Evolutionary conservation across 805 yeast genomes (phyloP), one percentile per base, ranked within the genome.

Genomic region (Spathaspora sp.): DNA sequence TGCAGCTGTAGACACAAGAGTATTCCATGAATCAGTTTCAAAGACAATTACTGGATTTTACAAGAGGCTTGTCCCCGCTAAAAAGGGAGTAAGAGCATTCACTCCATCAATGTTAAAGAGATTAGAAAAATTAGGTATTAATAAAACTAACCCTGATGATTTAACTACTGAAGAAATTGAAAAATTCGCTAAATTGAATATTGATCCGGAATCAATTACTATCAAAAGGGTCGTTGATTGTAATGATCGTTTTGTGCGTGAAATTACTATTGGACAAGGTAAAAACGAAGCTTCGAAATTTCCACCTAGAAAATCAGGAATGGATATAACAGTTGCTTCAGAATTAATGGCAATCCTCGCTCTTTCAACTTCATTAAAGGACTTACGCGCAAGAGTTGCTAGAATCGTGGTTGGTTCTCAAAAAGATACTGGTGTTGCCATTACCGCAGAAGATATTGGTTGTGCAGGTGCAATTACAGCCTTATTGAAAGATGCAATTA

Each of bases 291-390:
- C 76, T 18, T 47, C 66, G 48, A 91, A 89, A 76, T 96, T 92
- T 54, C 81, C 83, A 52, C 82, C 87, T 20, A 84, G 98, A 65
- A 78, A 81, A 56, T 85, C 97, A 17, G 98, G 98, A 12, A 91
- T 93, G 71, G 98, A 93, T 67, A 92, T 93, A 66, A 87, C 97
- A 12, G 98, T 93, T 56, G 98, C 98, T 9, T 85, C 93, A 31
- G 98, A 93, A 75, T 81, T 91, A 59, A 93, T 93, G 98, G 97
- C 98, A 19, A 89, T 93, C 52, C 77, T 93, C 58, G 97, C 98
- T 3, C 77, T 93, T 49, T 82, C 96, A 8, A 84, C 82, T 49
- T 82, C 86, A 29, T 79, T 93, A 61, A 72, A 79, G 53, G 97
- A 93, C 68, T 81, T 93, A 87, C 81, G 97, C 67, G 81, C 80